phyloP scores from a whole-genome alignment of 1,284 basidiomycete genomes.

The Ceratobasidium sp. region DNA sequence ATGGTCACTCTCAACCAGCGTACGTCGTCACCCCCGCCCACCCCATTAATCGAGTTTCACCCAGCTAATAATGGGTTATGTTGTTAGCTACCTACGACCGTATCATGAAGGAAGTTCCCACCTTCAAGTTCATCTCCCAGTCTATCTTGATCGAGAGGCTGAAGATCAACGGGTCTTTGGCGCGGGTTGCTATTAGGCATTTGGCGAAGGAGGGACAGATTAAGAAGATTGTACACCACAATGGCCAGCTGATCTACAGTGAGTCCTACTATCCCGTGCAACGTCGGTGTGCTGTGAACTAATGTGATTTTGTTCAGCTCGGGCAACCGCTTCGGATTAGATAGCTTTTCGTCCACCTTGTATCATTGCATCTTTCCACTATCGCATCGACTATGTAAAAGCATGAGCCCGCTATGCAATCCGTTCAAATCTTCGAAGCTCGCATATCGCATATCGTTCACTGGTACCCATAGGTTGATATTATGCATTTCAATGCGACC shows the following conservation, averaged over 20 bases:
- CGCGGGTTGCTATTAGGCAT: slow-evolving; percentile 93
- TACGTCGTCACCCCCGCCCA: not conserved
- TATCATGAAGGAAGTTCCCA: slow-evolving; percentile 99
- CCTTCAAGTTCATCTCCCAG: slow-evolving; percentile 99
- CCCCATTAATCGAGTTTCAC: not conserved
- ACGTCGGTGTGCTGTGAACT: not conserved
- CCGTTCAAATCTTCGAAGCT: too few species aligned
- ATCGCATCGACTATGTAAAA: slow-evolving; percentile 44
- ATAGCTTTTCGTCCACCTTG: slow-evolving; percentile 30
- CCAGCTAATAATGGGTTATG: not conserved
- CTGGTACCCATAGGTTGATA: too few species aligned
- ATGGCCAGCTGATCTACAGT: slow-evolving; percentile 95
- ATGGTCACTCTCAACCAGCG: slow-evolving; percentile 92
- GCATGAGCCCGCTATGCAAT: slow-evolving; percentile 40
- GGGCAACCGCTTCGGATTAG: slow-evolving; percentile 55
- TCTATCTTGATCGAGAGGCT: slow-evolving; percentile 97
- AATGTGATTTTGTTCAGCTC: slow-evolving; percentile 50
- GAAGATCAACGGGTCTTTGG: slow-evolving; percentile 96
- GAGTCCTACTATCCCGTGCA: slow-evolving; percentile 19
- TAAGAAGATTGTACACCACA: slow-evolving; percentile 97
- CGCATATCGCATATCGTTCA: too few species aligned
- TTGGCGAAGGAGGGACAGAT: slow-evolving; percentile 96
- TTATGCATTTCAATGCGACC: too few species aligned
- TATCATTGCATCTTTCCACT: slow-evolving; percentile 42
- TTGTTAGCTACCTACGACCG: slow-evolving; percentile 81